Evolutionary conservation across 2,329 filamentous ascomycete species (phyloP), one percentile per base, ranked within the genome.

Genomic region (Xylaria sp.): DNA sequence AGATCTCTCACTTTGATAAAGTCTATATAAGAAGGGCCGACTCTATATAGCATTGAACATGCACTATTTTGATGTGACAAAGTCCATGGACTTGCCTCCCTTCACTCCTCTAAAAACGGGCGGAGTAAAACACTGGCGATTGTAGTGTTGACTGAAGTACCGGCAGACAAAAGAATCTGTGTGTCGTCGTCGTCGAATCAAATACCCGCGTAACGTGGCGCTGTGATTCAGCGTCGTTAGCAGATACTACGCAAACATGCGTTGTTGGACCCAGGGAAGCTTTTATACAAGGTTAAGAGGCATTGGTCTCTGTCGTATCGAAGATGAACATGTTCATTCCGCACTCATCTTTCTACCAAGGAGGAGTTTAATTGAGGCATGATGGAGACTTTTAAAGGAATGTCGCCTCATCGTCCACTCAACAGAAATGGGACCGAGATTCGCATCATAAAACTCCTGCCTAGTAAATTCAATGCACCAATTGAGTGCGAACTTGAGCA

Each of bases 401-500:
- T 65, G 6, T 73, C 69, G 13, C 69, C 72, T 55, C 68, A 71
- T 47, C 51, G 33, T n/a, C 63, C 68, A 20, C 31, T 73, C 9
- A 57, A 61, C 33, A 33, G 53, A 20, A 56, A 64, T 42, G 38
- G 47, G 22, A 66, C 49, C 10, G 65, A 71, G 25, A 70, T 72
- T 17, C 70, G 70, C 17, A 62, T 67, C 29, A 55, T 69, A 49
- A 68, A 49, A 17, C 53, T 73, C 6, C 51, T 67, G 13, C 64
- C 59, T 0, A 57, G 61, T 22, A 51, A 44, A 2, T 68, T 71
- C 42, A 56, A 53, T 9, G 61, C 67, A 3, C 68, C 70, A 39
- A 62, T 73, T 22, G 51, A 64, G 31, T 71, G 70, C 38, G 55
- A 64, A 25, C 49, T 71, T 1, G 69, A 69, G 13, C 61, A 69